phyloP scores from a whole-genome alignment of 768 basidiomycete genomes.

The Gelatoporia subvermispora region DNA sequence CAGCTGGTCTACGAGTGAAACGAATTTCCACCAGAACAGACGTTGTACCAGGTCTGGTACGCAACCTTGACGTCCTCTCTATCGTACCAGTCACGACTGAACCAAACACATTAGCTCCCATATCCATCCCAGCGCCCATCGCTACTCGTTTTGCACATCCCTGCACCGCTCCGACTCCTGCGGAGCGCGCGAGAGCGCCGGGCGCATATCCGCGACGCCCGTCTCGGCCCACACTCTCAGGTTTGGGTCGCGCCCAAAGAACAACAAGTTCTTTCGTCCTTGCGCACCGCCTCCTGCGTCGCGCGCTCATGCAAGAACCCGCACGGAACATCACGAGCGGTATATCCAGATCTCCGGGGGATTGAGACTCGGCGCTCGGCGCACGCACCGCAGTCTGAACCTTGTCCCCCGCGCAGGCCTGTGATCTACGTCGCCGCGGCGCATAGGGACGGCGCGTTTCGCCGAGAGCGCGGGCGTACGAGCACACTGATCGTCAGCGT shows the following conservation, averaged over 20 bases:
- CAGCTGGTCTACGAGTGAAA: not conserved
- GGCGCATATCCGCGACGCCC: conserved; percentile 38
- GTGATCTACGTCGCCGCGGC: conserved; percentile 43
- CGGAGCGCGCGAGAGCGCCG: conserved; percentile 29
- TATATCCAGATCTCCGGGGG: conserved; percentile 31
- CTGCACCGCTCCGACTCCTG: conserved; percentile 12
- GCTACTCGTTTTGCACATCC: conserved; percentile 13
- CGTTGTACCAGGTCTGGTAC: conserved; percentile 29
- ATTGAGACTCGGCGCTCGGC: conserved; percentile 36
- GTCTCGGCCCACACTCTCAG: conserved; percentile 33
- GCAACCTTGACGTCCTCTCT: conserved; percentile 24
- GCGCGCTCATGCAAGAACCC: conserved; percentile 49
- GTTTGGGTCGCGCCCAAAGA: conserved; percentile 41
- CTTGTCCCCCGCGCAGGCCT: conserved; percentile 30
- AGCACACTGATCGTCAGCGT: conserved; percentile 42
- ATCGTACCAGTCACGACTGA: conserved; percentile 38
- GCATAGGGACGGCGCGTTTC: conserved; percentile 32
- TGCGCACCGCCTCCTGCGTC: conserved; percentile 36
- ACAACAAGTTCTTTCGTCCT: conserved; percentile 34
- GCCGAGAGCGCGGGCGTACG: conserved; percentile 31
- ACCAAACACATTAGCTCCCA: not conserved
- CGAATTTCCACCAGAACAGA: not conserved
- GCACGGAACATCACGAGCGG: conserved; percentile 44
- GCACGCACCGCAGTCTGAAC: conserved; percentile 37
- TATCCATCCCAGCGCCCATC: not conserved